A percentile compares a stretch with the other conserved stretches of the same genome.
Conservation (phyloP, 768 basidiomycete species). For the Boletus bicolor region DNA sequence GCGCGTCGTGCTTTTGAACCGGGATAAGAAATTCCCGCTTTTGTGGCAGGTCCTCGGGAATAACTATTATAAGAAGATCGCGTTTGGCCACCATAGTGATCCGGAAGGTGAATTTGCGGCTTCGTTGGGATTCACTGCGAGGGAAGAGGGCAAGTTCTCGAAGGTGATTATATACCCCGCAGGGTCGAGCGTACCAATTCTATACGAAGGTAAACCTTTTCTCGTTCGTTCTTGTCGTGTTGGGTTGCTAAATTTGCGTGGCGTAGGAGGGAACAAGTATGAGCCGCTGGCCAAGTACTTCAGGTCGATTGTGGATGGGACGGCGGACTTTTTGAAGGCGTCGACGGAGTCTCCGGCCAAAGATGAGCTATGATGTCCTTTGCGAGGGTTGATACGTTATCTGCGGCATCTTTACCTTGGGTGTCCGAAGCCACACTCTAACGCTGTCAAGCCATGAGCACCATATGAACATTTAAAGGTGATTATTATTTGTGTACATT, state of each 20-base stretch:
- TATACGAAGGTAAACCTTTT: conserved; percentile 60
- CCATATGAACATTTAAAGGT: background rate
- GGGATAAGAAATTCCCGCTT: conserved; percentile 72
- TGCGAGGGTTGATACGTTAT: conserved; percentile 4
- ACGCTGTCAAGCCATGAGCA: background rate
- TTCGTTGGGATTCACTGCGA: conserved; percentile 55
- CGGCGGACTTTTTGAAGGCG: conserved; percentile 47
- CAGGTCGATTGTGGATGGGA: conserved; percentile 66
- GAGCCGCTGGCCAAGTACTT: conserved; percentile 74
- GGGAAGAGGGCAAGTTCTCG: conserved; percentile 48
- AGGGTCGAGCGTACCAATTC: conserved; percentile 52
- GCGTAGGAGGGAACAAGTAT: conserved; percentile 64
- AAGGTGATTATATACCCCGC: conserved; percentile 72
- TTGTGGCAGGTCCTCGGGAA: conserved; percentile 80
- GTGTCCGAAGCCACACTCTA: background rate
- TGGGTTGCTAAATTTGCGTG: background rate
- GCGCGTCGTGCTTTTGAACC: conserved; percentile 67
- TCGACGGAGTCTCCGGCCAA: conserved; percentile 37
- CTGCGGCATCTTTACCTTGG: background rate
- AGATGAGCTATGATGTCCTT: conserved; percentile 28
- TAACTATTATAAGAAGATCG: conserved; percentile 61
- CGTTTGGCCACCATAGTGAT: conserved; percentile 64
- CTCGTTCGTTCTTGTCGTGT: background rate
- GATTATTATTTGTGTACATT: background rate
- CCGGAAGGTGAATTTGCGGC: conserved; percentile 57